Evolutionary conservation across 352 stramenopile species (phyloP), one percentile per base, ranked within the genome.

Genomic region (Pythium apleroticum): DNA sequence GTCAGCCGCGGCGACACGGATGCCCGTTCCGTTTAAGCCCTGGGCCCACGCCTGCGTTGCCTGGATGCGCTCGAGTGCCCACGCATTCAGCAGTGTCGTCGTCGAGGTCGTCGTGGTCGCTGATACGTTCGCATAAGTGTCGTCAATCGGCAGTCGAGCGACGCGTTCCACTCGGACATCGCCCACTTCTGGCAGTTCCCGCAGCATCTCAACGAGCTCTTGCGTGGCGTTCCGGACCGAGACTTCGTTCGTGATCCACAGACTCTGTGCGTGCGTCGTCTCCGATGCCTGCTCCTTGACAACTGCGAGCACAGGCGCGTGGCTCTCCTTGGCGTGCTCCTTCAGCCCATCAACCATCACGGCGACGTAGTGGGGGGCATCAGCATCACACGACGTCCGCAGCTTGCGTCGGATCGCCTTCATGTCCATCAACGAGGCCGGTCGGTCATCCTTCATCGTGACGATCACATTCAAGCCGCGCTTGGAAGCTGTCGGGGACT

Each of bases 231-330:
- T 68, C 1, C 74, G 69, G 3, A 85, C 56, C 28, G 71, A 66
- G 8, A 85, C 48, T 52, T 80, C 68, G 60, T 85, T 83, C n/a
- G 77, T 72, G 67, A 85, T 81, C 77, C 77, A 85, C 0, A 85
- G 49, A n/a, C 74, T 83, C 46, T 69, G 66, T 8, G 66, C 65
- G 4, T 39, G 56, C 20, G 61, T 41, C 5, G 49, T 58, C 27
- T 57, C 43, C 1, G 60, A 46, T 3, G 53, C 45, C 9, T 43
- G 12, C 12, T 63, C 45, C 9, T 67, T 52, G 30, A 82, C 65
- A 20, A 73, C 41, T 1, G 63, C 28, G 35, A 82, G 59, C 15
- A 80, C 66, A 14, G 71, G 61, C 27, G 63, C 31, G 61, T 82
- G 75, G 62, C 61, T 57, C 24, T 73, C 57, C 17, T 65, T 43